Base-by-base conservation (phyloP, 768 basidiomycete genomes). In the Lentinula guzmanii region DNA sequence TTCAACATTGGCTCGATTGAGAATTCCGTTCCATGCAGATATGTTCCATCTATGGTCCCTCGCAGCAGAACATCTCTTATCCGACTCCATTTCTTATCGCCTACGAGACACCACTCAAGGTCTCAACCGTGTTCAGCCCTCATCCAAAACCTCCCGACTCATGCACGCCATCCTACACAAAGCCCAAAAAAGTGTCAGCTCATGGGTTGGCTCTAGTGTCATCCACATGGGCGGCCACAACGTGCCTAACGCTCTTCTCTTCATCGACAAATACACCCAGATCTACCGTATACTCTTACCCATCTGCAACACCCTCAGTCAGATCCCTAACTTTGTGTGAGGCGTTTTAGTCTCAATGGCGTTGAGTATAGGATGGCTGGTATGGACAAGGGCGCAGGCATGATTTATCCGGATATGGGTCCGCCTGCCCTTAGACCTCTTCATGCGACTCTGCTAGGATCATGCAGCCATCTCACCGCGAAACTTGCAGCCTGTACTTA, bases 371-470 rank as follows among this genome's bases (percentile, higher is more conserved):
- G 87, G 16, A 83, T 99, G 72, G 95, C 93, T 2, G 96, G 96
- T 8, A 96, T 98, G 79, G 95, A 98, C 77, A 99, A 99, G 75
- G 96, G 96, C 37, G 97, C 96, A 3, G 96, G 96, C 5, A 99
- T 99, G 96, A 98, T 98, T 63, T 95, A 98, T 65, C 96, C 97
- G 0, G 79, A 86, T 69, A 97, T 99, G 97, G 87, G 86, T 9
- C 89, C 90, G n/a, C 72, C 74, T 55, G 34, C 70, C 21, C 69
- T 79, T 0, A 78, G 79, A 31, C 82, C 83, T 48, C 82, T 91
- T 3, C 96, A 98, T 67, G 97, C 94, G 0, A 99, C 96, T 3
- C 85, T 99, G n/a, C 82, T 99, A 4, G 97, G 92, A 2, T 87
- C 93, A 99, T 70, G 95, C 92, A 0, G 83, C 90, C 1, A 82